Percentiles rank a stretch among this genome's conserved stretches.
These are phyloP conservation scores for Mimosa pudica DNA, from an alignment of 306 rosid species.

Conservation along the genomic window DNA sequence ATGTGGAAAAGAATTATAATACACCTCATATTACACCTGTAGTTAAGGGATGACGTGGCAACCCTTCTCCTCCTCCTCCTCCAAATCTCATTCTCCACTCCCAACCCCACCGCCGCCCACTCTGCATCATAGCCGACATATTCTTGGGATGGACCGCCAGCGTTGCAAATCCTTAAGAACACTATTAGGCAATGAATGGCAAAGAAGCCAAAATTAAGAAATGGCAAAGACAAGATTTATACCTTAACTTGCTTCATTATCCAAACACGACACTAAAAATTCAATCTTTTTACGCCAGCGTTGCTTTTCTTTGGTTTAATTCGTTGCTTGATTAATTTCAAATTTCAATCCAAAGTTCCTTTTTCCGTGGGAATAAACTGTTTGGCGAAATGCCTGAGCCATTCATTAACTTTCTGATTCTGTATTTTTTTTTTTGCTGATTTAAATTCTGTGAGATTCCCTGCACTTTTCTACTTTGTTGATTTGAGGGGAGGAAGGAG, in stretches of 20 bases:
- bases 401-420: constrained; percentile 55
- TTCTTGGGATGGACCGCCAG: no score
- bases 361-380: constrained; percentile 32
- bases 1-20: no score
- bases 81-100: no score
- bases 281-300: background rate
- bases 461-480: constrained; percentile 23
- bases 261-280: background rate
- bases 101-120: no score
- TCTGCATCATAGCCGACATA: no score
- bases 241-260: background rate
- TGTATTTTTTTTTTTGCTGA: background rate
- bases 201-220: background rate
- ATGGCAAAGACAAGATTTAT: background rate
- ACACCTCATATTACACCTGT: no score
- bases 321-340: background rate
- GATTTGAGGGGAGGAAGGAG: constrained; percentile 17
- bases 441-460: constrained; percentile 20
- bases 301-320: background rate
- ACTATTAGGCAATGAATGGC: no score
- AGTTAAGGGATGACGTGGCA: no score
- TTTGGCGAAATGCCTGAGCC: constrained; percentile 93
- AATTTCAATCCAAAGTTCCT: background rate
- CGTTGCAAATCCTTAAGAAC: no score
- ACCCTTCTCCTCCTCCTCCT: no score